A percentile compares a stretch with the other conserved stretches of the same genome.
phyloP scores from a whole-genome alignment of 345 rosid genomes.

The Mangifera indica region DNA sequence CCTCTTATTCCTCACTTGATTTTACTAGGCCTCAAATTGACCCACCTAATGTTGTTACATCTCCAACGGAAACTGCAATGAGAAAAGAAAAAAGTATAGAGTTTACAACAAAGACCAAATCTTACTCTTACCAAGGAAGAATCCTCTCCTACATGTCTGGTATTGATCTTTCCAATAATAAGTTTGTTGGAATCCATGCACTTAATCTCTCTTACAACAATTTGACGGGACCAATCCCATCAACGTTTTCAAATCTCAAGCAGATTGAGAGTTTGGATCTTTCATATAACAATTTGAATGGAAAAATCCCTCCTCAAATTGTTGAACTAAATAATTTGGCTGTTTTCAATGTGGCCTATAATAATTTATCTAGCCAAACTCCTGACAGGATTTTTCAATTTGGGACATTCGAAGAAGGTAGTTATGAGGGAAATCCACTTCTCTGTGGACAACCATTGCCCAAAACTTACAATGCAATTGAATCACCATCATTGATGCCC shows the following conservation, averaged over 20 bases:
- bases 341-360: constrained; percentile 16
- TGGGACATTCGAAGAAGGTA: neutral
- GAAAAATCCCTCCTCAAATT: too few relatives aligned
- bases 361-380: constrained; percentile 28
- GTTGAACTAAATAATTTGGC: too few relatives aligned
- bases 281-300: too few relatives aligned
- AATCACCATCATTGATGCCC: neutral
- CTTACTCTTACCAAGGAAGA: neutral
- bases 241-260: too few relatives aligned
- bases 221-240: too few relatives aligned
- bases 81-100: neutral
- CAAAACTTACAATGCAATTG: too few relatives aligned
- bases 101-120: too few relatives aligned
- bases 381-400: neutral
- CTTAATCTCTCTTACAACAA: constrained; percentile 33
- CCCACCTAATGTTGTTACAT: too few relatives aligned
- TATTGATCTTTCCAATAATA: constrained; percentile 40
- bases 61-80: too few relatives aligned
- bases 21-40: neutral
- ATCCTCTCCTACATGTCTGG: constrained; percentile 19
- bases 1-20: too few relatives aligned
- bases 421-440: neutral
- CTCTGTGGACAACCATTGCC: neutral
- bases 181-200: constrained; percentile 9
- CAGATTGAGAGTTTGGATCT: too few relatives aligned